Evolutionary conservation across 1,284 basidiomycete species (phyloP).

Genomic region (Neotropicomus parvogracilis): DNA sequence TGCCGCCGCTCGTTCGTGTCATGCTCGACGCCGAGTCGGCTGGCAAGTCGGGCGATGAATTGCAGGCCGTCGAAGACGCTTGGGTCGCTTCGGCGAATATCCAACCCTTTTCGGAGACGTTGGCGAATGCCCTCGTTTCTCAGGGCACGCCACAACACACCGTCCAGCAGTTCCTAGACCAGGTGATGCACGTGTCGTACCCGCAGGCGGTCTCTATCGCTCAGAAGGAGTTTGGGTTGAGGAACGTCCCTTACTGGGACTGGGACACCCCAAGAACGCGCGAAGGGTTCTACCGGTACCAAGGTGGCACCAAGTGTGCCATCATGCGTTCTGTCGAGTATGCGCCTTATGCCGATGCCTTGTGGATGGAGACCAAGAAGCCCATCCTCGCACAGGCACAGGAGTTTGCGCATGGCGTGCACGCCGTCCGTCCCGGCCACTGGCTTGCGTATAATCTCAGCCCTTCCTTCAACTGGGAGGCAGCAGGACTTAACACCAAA

Average conservation of each 20-base stretch:
- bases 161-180: constrained; percentile 58
- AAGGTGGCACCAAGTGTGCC: constrained; percentile 93
- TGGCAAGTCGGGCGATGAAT: constrained; percentile 75
- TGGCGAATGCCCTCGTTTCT: constrained; percentile 69
- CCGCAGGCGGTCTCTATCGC: constrained; percentile 73
- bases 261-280: constrained; percentile 94
- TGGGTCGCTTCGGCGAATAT: constrained; percentile 81
- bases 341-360: constrained; percentile 87
- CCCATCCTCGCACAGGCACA: constrained; percentile 93
- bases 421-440: constrained; percentile 75
- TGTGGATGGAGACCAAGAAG: constrained; percentile 99
- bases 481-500: constrained; percentile 79
- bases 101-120: constrained; percentile 72
- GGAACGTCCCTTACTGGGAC: constrained; percentile 76
- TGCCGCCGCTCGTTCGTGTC: constrained; percentile 70
- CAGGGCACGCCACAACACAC: constrained; percentile 50
- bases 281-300: constrained; percentile 96
- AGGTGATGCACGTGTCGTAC: constrained; percentile 67
- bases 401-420: constrained; percentile 90
- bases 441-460: constrained; percentile 96
- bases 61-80: constrained; percentile 86
- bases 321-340: constrained; percentile 91
- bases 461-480: constrained; percentile 91
- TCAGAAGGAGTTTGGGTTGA: constrained; percentile 76
- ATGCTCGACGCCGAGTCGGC: constrained; percentile 82